phyloP scores from a whole-genome alignment of 148 eudicot species.

The Dianthus caryophyllus region DNA sequence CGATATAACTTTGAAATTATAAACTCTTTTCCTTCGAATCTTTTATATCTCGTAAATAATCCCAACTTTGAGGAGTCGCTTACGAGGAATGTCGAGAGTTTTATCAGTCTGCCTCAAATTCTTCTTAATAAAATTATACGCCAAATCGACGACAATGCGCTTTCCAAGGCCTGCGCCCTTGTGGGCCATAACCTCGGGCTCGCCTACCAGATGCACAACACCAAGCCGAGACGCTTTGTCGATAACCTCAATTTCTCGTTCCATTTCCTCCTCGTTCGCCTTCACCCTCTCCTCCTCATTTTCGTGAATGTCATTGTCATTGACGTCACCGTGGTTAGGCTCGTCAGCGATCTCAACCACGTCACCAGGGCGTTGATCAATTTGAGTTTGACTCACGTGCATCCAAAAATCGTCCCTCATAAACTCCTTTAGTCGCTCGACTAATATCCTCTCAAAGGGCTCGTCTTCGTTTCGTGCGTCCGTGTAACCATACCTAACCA shows the following conservation, averaged over 20 bases:
- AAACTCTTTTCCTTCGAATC: too few relatives aligned
- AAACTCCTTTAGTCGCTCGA: slow-evolving; percentile 43
- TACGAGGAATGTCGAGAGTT: slow-evolving; percentile 50
- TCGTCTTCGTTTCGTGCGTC: slow-evolving; percentile 44
- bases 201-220: slow-evolving; percentile 57
- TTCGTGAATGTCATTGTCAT: background rate
- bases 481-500: slow-evolving; percentile 60
- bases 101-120: slow-evolving; percentile 49
- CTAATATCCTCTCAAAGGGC: slow-evolving; percentile 42
- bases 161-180: slow-evolving; percentile 40
- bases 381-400: background rate
- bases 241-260: slow-evolving; percentile 29
- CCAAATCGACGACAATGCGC: slow-evolving; percentile 47
- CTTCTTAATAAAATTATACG: slow-evolving; percentile 44
- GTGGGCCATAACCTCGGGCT: slow-evolving; percentile 42
- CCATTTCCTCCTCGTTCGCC: slow-evolving; percentile 19
- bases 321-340: slow-evolving; percentile 2
- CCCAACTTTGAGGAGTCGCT: slow-evolving; percentile 56
- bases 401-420: slow-evolving; percentile 34
- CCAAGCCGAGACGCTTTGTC: slow-evolving; percentile 47
- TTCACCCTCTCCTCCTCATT: slow-evolving; percentile 13
- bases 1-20: too few relatives aligned
- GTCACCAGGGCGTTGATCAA: background rate
- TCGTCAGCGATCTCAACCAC: background rate
- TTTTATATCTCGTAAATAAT: slow-evolving; percentile 61